These are phyloP conservation scores for Candida anglica DNA, from an alignment of 805 yeast genomes.

Conservation along the genomic window DNA sequence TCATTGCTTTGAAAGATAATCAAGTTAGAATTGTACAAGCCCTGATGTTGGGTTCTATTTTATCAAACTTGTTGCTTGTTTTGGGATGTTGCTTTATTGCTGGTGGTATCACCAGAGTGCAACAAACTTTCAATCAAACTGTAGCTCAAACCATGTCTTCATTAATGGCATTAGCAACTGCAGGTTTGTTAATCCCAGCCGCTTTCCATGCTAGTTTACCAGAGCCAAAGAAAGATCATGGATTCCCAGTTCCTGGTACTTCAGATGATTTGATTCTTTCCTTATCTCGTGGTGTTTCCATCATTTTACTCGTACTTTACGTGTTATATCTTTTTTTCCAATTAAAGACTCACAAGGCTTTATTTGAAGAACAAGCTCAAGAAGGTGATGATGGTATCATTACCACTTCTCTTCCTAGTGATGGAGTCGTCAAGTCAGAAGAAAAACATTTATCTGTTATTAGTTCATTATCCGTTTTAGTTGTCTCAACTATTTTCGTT, in stretches of 20 bases:
- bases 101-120: constrained; percentile 84
- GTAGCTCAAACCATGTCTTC: constrained; percentile 98
- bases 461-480: constrained; percentile 53
- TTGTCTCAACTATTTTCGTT: constrained; percentile 69
- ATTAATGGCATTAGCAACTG: constrained; percentile 83
- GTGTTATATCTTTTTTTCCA: constrained; percentile 81
- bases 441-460: constrained; percentile 45
- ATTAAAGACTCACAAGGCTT: constrained; percentile 73
- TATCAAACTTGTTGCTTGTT: constrained; percentile 83
- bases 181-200: constrained; percentile 89
- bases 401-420: constrained; percentile 21
- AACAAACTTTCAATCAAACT: constrained; percentile 89
- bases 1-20: constrained; percentile 80
- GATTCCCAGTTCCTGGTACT: constrained; percentile 36
- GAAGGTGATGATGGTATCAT: constrained; percentile 37
- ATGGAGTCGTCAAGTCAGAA: constrained; percentile 12
- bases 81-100: constrained; percentile 93
- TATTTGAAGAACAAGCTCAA: constrained; percentile 55
- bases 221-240: constrained; percentile 29
- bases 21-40: constrained; percentile 96
- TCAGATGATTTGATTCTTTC: constrained; percentile 53
- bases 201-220: constrained; percentile 87
- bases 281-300: constrained; percentile 81
- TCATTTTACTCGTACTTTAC: constrained; percentile 74
- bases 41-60: constrained; percentile 91